Conservation (phyloP, 176 grass and related monocot species). For the Alloteropsis semialata region DNA sequence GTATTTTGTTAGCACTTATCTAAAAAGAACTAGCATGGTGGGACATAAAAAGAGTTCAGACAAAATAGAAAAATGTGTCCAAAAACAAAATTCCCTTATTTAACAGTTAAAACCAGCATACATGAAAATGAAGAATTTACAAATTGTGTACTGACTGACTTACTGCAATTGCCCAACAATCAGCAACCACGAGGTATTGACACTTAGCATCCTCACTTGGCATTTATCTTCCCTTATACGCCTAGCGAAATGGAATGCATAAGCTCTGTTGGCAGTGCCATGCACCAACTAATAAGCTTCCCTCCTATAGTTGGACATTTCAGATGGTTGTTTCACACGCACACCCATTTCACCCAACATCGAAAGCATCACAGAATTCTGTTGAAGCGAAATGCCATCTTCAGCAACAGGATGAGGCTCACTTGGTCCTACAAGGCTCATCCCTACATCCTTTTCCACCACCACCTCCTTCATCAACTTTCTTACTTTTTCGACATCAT, state of each 20-base stretch:
- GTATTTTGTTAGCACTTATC: slow-evolving; percentile 49
- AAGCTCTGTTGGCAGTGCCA: neutral
- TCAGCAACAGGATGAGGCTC: neutral
- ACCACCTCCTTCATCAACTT: slow-evolving; percentile 42
- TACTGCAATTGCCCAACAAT: neutral
- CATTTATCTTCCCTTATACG: neutral
- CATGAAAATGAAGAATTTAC: neutral
- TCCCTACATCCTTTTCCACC: slow-evolving; percentile 35
- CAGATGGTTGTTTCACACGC: slow-evolving; percentile 26
- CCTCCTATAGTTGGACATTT: neutral
- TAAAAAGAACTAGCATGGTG: slow-evolving; percentile 41
- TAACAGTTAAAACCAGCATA: neutral
- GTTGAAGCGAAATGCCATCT: neutral
- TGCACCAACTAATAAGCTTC: neutral
- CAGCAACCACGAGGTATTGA: neutral
- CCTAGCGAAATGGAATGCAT: neutral
- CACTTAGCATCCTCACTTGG: neutral
- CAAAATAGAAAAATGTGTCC: neutral
- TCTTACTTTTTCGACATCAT: slow-evolving; percentile 59
- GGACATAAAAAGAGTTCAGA: neutral
- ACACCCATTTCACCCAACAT: slow-evolving; percentile 37
- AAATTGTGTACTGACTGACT: neutral
- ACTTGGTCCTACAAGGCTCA: slow-evolving; percentile 25
- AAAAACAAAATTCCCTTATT: neutral
- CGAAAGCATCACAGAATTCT: slow-evolving; percentile 19